A percentile compares a stretch with the other conserved stretches of the same genome.
Conservation (phyloP, 306 rosid genomes). For the Cucurbita argyrosperma region DNA sequence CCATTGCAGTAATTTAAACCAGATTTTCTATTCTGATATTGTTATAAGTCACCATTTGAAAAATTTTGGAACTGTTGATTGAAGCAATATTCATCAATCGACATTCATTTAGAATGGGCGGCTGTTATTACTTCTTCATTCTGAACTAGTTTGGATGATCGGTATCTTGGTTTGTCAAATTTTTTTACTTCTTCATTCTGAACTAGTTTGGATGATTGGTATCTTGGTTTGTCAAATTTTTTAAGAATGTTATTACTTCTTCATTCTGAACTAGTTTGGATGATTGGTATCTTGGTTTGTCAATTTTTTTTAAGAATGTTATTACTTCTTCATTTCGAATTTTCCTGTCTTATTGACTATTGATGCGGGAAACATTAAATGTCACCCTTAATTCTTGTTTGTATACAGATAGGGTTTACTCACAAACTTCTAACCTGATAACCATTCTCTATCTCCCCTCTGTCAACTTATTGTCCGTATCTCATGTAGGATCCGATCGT, state of each 20-base stretch:
- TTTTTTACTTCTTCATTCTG: not conserved
- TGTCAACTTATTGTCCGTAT: constrained; percentile 9
- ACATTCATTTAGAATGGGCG: not conserved
- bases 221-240: too few species aligned
- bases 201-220: not conserved
- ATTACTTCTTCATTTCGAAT: not conserved
- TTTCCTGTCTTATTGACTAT: not conserved
- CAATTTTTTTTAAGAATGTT: too few species aligned
- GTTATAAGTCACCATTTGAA: not conserved
- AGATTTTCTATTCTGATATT: not conserved
- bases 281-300: not conserved
- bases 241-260: too few species aligned
- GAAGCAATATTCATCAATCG: not conserved
- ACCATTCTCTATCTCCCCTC: not conserved
- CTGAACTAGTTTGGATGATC: too few species aligned
- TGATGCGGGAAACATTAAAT: not conserved
- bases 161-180: not conserved
- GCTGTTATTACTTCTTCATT: not conserved
- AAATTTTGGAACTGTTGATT: not conserved
- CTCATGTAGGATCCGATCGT: constrained; percentile 66
- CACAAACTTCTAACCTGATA: not conserved
- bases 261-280: not conserved
- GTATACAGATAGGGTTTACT: not conserved
- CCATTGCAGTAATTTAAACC: not conserved
- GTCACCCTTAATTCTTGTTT: not conserved